phyloP scores from a whole-genome alignment of 345 rosid genomes.

The Adansonia digitata region DNA sequence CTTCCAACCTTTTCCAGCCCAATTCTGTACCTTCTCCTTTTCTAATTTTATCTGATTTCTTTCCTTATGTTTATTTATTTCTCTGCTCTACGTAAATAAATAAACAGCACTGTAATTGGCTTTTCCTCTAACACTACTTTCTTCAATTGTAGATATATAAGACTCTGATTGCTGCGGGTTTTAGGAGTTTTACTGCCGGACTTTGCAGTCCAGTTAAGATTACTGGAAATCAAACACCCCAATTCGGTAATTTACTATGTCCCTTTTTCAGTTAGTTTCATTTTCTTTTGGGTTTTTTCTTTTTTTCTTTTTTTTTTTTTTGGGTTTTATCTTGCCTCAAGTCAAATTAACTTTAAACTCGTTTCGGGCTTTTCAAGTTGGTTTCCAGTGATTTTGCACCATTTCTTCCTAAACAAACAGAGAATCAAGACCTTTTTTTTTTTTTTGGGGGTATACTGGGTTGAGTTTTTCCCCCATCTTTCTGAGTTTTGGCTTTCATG shows the following conservation, averaged over 20 bases:
- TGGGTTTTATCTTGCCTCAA: no score
- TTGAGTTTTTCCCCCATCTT: neutral
- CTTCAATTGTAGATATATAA: neutral
- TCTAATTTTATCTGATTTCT: neutral
- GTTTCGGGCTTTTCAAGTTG: no score
- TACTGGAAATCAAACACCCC: conserved; percentile 24
- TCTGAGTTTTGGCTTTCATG: neutral
- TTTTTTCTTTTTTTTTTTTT: neutral
- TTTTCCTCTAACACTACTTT: neutral
- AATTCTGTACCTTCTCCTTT: neutral
- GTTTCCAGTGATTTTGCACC: no score
- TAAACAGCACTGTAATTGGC: neutral
- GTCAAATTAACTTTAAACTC: no score
- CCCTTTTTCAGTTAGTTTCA: neutral
- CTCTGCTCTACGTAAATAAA: neutral
- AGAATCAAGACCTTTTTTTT: conserved; percentile 7
- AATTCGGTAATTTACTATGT: conserved; percentile 30
- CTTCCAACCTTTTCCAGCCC: conserved; percentile 22
- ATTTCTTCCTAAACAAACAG: neutral
- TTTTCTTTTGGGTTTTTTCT: neutral
- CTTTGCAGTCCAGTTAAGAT: conserved; percentile 24
- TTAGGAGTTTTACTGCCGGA: conserved; percentile 40
- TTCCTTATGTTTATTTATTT: no score
- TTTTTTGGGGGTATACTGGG: no score
- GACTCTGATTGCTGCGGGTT: conserved; percentile 34